Evolutionary conservation across 768 basidiomycete species (phyloP), one percentile per base, ranked within the genome.

Genomic region (Roridomyces roridus): DNA sequence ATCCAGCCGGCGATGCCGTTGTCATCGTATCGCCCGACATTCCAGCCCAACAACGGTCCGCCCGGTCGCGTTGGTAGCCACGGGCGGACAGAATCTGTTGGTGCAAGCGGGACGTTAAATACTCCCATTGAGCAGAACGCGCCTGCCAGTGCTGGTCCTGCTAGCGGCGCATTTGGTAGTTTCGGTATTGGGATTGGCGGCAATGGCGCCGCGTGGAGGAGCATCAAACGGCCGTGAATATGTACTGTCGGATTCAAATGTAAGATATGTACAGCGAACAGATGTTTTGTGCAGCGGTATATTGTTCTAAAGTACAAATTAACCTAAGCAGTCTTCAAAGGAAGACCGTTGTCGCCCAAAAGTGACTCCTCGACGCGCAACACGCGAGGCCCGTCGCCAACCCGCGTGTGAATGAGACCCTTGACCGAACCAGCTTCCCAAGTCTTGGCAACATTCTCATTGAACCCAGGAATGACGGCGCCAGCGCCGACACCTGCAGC

Each of bases 341-440:
- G 95, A 41, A 90, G 64, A 4, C 96, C 96, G 51, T 88, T 78
- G 0, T 65, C 65, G 2, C 80, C 83, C 60, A 98, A 73, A 62
- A 99, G 68, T 21, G 85, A 74, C 64, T 92, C 91, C 46, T 82
- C 82, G 26, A 67, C 64, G 28, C 72, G 80, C 31, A 97, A 71
- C 17, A 85, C 83, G 60, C 90, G 80, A 0, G 96, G 96, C 0
- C 96, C 96, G 67, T 94, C 95, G 0, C 96, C 96, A 8, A 98
- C 92, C 41, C 82, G 79, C 9, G 96, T 98, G 72, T 96, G 94
- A 48, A 98, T 98, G 68, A 98, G 80, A 4, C 86, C 80, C 73
- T 93, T 93, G 36, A 98, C 94, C 2, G 91, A 86, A 1, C 91
- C 95, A 8, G 82, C 76, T 17, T 81, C 83, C 68, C 86, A 92